phyloP scores from a whole-genome alignment of 805 yeast species.

The Cyberlindnera japonica region DNA sequence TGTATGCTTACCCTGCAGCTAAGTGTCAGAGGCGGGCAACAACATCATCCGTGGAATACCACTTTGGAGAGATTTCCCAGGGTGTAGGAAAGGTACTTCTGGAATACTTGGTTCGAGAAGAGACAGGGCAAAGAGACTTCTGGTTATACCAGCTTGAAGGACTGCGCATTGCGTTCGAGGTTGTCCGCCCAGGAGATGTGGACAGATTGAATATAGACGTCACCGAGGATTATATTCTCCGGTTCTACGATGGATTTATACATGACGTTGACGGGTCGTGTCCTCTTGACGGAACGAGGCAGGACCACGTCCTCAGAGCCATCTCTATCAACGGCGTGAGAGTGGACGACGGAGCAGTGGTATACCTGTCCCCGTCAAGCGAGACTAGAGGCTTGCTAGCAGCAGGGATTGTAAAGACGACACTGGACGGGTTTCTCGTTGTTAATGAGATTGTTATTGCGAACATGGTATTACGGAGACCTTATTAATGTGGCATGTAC shows the following conservation, averaged over 20 bases:
- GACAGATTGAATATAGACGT: slow-evolving; percentile 37
- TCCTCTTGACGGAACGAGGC: slow-evolving; percentile 9
- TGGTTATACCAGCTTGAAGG: slow-evolving; percentile 34
- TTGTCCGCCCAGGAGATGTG: slow-evolving; percentile 34
- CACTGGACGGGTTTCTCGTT: slow-evolving; percentile 5
- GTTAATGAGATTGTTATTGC: slow-evolving; percentile 12
- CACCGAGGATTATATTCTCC: not conserved
- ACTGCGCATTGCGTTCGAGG: slow-evolving; percentile 41
- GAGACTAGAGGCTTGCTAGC: slow-evolving; percentile 1
- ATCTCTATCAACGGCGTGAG: slow-evolving; percentile 23
- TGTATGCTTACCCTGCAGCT: slow-evolving; percentile 4
- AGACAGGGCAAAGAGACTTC: not conserved
- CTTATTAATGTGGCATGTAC: not conserved
- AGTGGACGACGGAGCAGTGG: slow-evolving; percentile 6
- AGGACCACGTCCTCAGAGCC: slow-evolving; percentile 19
- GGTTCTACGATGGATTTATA: slow-evolving; percentile 4
- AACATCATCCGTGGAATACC: slow-evolving; percentile 10
- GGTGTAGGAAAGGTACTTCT: not conserved
- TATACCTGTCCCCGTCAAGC: slow-evolving; percentile 12
- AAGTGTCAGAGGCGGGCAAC: slow-evolving; percentile 16
- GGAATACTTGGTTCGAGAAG: not conserved
- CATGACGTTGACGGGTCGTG: slow-evolving; percentile 14
- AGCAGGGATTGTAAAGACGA: slow-evolving; percentile 6
- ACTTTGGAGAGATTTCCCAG: slow-evolving; percentile 13
- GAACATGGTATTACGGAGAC: slow-evolving; percentile 12